Conservation (phyloP, 306 rosid species). For the Rubus parviflorus region DNA sequence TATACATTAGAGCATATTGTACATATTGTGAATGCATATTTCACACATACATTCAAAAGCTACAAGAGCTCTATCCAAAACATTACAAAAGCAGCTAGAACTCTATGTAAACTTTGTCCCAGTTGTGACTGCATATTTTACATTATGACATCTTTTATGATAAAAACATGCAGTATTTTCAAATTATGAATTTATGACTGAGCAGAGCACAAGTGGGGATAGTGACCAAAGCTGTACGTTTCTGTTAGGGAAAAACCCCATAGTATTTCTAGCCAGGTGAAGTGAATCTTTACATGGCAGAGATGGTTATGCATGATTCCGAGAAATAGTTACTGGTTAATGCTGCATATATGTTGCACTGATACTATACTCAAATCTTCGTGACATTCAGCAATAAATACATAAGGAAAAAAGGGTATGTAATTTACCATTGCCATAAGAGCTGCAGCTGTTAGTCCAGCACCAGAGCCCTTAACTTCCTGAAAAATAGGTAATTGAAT, state of each 20-base stretch:
- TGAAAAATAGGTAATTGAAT: conserved; percentile 32
- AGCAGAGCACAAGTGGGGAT: not conserved
- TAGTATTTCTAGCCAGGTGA: not conserved
- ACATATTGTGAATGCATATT: not conserved
- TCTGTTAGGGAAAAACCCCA: not conserved
- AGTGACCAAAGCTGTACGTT: not conserved
- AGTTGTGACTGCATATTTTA: not conserved
- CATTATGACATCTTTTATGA: not conserved
- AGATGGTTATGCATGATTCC: not conserved
- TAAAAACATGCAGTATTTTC: not conserved
- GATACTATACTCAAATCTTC: not conserved
- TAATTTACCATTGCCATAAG: conserved; percentile 89
- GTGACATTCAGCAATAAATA: not conserved
- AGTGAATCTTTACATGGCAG: not conserved
- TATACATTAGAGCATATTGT: not conserved
- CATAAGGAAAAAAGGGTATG: not conserved
- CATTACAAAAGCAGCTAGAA: not conserved
- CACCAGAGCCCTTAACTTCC: conserved; percentile 97
- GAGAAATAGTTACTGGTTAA: not conserved
- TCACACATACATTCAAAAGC: not conserved
- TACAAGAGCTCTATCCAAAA: not conserved
- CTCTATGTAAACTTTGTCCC: not conserved
- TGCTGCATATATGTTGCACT: not conserved
- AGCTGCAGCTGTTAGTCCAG: conserved; percentile 93
- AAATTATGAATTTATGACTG: not conserved